Evolutionary conservation across 2,329 filamentous ascomycete species (phyloP).

Genomic region (Didymosphaeria variabile): DNA sequence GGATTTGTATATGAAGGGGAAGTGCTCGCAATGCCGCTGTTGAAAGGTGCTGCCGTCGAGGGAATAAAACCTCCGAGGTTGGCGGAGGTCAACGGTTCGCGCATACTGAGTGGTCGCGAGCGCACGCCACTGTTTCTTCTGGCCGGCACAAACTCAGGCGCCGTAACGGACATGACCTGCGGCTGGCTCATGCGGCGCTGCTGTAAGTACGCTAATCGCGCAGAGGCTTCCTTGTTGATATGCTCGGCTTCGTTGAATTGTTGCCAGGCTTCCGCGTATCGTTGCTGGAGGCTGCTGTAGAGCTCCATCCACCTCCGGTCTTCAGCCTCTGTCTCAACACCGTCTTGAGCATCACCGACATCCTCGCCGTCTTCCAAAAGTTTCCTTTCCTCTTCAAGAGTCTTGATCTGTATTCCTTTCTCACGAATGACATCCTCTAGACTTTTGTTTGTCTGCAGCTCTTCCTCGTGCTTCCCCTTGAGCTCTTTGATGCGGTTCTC

Average conservation of each 20-base stretch:
- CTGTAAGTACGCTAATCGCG: conserved; percentile 53
- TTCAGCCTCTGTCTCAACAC: conserved; percentile 51
- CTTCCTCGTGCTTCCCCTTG: conserved; percentile 53
- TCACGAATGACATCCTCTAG: conserved; percentile 79
- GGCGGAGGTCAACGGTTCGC: conserved; percentile 43
- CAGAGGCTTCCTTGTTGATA: conserved; percentile 48
- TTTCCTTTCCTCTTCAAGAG: conserved; percentile 75
- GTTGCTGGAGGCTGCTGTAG: conserved; percentile 62
- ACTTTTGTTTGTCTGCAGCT: conserved; percentile 61
- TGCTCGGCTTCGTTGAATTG: conserved; percentile 48
- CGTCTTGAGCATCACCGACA: conserved; percentile 50
- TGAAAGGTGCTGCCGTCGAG: conserved; percentile 55
- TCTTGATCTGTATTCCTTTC: conserved; percentile 75
- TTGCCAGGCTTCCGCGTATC: conserved; percentile 52
- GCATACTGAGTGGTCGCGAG: conserved; percentile 51
- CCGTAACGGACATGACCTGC: conserved; percentile 47
- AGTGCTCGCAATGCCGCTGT: conserved; percentile 56
- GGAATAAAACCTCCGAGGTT: conserved; percentile 46
- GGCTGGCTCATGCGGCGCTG: conserved; percentile 51
- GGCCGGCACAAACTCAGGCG: conserved; percentile 40
- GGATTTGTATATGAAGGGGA: conserved; percentile 63
- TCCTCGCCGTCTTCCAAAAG: conserved; percentile 57
- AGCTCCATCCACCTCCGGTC: conserved; percentile 66
- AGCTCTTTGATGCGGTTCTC: conserved; percentile 53
- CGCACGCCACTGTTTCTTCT: conserved; percentile 54